A percentile compares a stretch with the other conserved stretches of the same genome.
phyloP scores from a whole-genome alignment of 2,329 filamentous ascomycete species.

The Claviceps monticola region DNA sequence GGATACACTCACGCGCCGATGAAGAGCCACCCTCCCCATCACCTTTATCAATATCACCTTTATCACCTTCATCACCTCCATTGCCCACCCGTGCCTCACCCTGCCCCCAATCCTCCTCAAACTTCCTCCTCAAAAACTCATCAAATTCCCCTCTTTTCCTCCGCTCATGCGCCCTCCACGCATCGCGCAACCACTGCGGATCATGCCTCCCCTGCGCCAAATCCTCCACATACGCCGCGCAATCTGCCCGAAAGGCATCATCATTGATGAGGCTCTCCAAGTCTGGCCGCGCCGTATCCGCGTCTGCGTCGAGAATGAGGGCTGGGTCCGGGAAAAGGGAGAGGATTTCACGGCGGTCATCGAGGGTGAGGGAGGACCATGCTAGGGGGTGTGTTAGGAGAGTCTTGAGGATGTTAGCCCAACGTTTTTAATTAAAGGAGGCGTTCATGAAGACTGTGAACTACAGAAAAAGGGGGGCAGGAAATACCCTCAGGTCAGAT shows the following conservation, averaged over 20 bases:
- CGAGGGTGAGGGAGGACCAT: conserved; percentile 22
- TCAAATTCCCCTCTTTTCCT: conserved; percentile 37
- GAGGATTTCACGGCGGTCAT: conserved; percentile 22
- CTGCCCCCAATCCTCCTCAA: conserved; percentile 33
- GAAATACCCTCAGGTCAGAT: conserved; percentile 22
- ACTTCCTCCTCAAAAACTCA: conserved; percentile 28
- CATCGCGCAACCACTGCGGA: conserved; percentile 36
- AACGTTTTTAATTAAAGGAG: not conserved
- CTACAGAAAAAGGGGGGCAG: not conserved
- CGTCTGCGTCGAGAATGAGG: conserved; percentile 24
- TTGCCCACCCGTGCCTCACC: not conserved
- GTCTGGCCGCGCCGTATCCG: conserved; percentile 25
- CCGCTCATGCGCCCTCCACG: conserved; percentile 36
- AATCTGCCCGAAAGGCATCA: conserved; percentile 33
- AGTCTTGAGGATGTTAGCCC: conserved; percentile 13
- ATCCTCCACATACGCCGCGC: conserved; percentile 30
- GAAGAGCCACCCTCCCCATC: not conserved
- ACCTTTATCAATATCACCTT: too few species aligned
- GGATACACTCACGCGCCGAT: not conserved
- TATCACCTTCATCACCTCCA: not conserved
- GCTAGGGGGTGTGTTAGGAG: conserved; percentile 24
- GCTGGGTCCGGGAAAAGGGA: conserved; percentile 23
- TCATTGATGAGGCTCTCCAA: conserved; percentile 30
- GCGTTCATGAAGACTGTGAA: not conserved
- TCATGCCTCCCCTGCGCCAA: conserved; percentile 35